phyloP scores from a whole-genome alignment of 352 stramenopile genomes.

The Globisporangium nodosum region DNA sequence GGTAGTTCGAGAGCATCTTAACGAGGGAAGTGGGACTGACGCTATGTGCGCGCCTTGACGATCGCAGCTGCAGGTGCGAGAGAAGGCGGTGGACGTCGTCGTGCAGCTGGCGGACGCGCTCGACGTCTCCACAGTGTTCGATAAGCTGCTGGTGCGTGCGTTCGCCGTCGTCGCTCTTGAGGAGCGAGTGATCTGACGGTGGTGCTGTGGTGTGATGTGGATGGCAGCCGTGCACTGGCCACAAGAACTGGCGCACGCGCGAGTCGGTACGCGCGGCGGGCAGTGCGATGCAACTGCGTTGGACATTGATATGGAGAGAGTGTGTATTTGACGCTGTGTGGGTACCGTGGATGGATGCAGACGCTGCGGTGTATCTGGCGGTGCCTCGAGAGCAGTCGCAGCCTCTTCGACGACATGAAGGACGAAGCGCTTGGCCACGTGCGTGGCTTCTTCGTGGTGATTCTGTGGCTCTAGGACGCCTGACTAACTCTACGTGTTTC shows the following conservation, averaged over 20 bases:
- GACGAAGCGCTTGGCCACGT: slow-evolving; percentile 57
- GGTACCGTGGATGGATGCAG: slow-evolving; percentile 11
- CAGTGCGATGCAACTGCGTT: not conserved
- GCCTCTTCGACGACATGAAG: slow-evolving; percentile 43
- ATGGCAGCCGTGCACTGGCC: slow-evolving; percentile 29
- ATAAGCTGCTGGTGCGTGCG: slow-evolving; percentile 37
- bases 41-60: too few species aligned
- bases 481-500: not conserved
- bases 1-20: not conserved
- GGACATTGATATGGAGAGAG: not conserved
- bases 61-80: slow-evolving; percentile 37
- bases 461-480: not conserved
- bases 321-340: not conserved
- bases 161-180: not conserved
- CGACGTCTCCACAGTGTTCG: slow-evolving; percentile 49
- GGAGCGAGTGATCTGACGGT: not conserved
- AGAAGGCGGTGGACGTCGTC: slow-evolving; percentile 72
- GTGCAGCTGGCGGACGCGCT: slow-evolving; percentile 61
- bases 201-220: not conserved
- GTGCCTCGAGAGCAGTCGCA: slow-evolving; percentile 42
- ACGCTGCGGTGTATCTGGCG: slow-evolving; percentile 63
- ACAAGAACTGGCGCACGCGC: slow-evolving; percentile 84
- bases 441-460: slow-evolving; percentile 2
- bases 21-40: not conserved
- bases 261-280: slow-evolving; percentile 44